Base-by-base conservation (phyloP, 1,284 basidiomycete species). In the Phaffia rhodozyma region DNA sequence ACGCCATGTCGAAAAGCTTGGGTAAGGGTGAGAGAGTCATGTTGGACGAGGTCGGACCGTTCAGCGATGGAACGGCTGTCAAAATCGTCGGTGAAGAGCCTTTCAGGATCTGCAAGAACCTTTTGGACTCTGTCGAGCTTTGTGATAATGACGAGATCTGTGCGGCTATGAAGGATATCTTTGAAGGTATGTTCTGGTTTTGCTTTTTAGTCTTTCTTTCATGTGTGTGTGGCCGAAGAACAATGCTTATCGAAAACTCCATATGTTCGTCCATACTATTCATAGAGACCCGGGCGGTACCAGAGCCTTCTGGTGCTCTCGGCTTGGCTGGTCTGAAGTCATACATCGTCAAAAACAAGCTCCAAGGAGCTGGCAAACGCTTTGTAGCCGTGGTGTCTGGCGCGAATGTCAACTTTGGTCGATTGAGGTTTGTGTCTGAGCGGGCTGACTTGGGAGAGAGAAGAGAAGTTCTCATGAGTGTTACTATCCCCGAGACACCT, bases 31-130 rank as follows among this genome's bases (percentile, higher is more conserved):
- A 90, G 69, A 81, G 93, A 32, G 85, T 96, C 0, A 85, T 85
- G 13, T 78, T 99, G 63, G 76, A 81, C 32, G 96, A 99, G 73
- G 93, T 97, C 1, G 96, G 96, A 5, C 87, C 93, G 1, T 99
- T 99, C 74, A 88, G 87, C 66, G 96, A 99, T 74, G 96, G 96
- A n/a, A 99, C 96, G 0, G 96, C 96, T 0, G 96, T 98, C n/a
- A 86, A 89, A 72, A 83, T 94, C 56, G 92, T 98, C 0, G 96
- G 96, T 13, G 88, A 87, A 74, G 96, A 98, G 73, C 86, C 90
- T 1, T 97, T 97, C 78, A 82, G 96, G 66, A 83, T 99, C 67
- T 97, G 93, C 76, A 80, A 87, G 72, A 79, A 87, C 60, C 78
- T 90, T 25, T 76, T 97, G n/a, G 91, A 97, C 71, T 86, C 83